Percentiles rank a stretch among this genome's conserved stretches.
These are phyloP conservation scores for Plasmodium inui DNA, from an alignment of 169 alveolate species.

Conservation along the genomic window DNA sequence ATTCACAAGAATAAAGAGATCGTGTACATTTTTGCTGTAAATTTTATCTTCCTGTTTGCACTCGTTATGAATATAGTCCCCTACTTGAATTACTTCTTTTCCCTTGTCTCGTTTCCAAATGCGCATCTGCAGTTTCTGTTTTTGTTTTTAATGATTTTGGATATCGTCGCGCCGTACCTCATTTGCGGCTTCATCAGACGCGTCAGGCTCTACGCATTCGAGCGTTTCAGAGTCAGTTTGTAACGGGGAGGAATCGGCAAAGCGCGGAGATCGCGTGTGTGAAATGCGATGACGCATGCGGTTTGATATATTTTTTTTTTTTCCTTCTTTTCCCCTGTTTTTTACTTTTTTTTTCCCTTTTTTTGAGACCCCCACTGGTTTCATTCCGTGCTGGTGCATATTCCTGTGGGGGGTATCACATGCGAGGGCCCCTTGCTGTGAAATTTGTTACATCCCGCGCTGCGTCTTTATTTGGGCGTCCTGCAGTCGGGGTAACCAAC, in stretches of 20 bases:
- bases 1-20: slow-evolving; percentile 80
- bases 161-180: slow-evolving; percentile 42
- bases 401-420: neutral
- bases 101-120: slow-evolving; percentile 71
- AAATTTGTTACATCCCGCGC: neutral
- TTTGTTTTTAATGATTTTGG: slow-evolving; percentile 37
- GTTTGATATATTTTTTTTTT: too few relatives aligned
- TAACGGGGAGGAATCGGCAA: neutral
- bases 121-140: slow-evolving; percentile 14
- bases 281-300: neutral
- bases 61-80: slow-evolving; percentile 47
- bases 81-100: slow-evolving; percentile 45
- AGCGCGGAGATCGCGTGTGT: neutral
- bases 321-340: neutral
- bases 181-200: slow-evolving; percentile 17
- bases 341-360: neutral
- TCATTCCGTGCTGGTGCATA: neutral
- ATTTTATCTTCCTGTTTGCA: slow-evolving; percentile 42
- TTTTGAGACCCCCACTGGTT: neutral
- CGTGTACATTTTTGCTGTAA: slow-evolving; percentile 36
- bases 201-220: slow-evolving; percentile 15
- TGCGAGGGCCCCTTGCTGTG: neutral
- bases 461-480: neutral
- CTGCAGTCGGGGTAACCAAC: neutral
- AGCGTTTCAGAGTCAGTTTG: slow-evolving; percentile 5